Conservation (phyloP, 257 asterid species). For the Nyctanthes arbortristis region DNA sequence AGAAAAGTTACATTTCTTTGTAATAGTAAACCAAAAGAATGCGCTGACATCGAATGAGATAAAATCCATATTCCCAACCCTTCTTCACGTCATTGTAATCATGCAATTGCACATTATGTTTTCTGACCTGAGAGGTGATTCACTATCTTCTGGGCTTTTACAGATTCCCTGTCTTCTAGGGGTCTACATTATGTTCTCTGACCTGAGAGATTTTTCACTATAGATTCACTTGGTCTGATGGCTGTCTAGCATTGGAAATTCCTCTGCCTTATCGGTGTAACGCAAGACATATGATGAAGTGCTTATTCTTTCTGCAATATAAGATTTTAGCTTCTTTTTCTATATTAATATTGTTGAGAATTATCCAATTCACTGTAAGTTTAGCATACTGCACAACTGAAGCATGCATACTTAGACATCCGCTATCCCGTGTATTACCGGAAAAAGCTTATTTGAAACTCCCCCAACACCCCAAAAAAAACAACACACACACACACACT, state of each 20-base stretch:
- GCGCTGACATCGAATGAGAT: not conserved
- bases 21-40: not conserved
- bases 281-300: not conserved
- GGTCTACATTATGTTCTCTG: not conserved
- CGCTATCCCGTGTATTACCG: not conserved
- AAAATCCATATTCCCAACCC: no score
- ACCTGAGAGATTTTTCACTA: not conserved
- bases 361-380: not conserved
- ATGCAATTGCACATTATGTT: not conserved
- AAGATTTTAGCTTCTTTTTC: not conserved
- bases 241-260: not conserved
- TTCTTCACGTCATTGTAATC: not conserved
- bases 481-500: no score
- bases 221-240: not conserved
- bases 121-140: not conserved
- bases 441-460: not conserved
- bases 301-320: no score
- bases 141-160: not conserved
- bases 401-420: not conserved
- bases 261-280: not conserved
- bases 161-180: not conserved
- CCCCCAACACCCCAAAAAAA: no score
- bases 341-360: not conserved
- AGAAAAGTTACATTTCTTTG: not conserved
- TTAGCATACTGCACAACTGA: not conserved